Evolutionary conservation across 23 red algal species (phyloP), one percentile per base, ranked within the genome.

Genomic region (Cyanidioschyzon merolae): DNA sequence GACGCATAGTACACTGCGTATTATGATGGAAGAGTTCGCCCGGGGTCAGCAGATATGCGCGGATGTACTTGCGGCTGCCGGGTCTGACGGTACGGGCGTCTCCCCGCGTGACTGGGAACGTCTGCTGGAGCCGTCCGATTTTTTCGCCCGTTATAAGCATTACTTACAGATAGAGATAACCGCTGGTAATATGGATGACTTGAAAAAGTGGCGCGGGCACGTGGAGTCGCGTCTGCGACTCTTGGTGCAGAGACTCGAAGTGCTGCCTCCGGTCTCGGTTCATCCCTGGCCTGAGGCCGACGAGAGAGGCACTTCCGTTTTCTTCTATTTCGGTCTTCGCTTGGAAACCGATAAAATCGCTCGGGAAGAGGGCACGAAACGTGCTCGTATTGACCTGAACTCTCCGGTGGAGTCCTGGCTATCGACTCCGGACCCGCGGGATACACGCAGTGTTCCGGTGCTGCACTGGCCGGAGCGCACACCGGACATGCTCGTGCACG

Each of bases 181-280:
- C 51, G 89, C 94, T 7, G 84, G 79, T 50, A 76, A 83, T 40
- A 38, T 76, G 59, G 85, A 89, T 29, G 86, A 67, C 58, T 85
- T 82, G 45, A 91, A 89, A 79, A 77, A 87, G 38, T 98, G 94
- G 94, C 81, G 84, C 38, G 94, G 94, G 12, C 58, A 82, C n/a
- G 94, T 91, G 37, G 94, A 98, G 67, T 91, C 94, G 16, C 77
- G 80, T 74, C 81, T 98, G 7, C 88, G 94, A 18, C 59, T 88
- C 37, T 41, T 98, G 35, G 80, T 91, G 40, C 86, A 83, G 31
- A 39, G 77, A 35, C 82, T 98, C n/a, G 94, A 98, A 50, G 79
- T 84, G 34, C 76, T 84, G 68, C 86, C 85, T 57, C 76, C 68
- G 30, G 82, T 79, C n/a, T 45, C 75, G 18, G 76, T 98, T 0